Evolutionary conservation across 306 rosid genomes (phyloP), one percentile per base, ranked within the genome.

Genomic region (Acacia acuminata): DNA sequence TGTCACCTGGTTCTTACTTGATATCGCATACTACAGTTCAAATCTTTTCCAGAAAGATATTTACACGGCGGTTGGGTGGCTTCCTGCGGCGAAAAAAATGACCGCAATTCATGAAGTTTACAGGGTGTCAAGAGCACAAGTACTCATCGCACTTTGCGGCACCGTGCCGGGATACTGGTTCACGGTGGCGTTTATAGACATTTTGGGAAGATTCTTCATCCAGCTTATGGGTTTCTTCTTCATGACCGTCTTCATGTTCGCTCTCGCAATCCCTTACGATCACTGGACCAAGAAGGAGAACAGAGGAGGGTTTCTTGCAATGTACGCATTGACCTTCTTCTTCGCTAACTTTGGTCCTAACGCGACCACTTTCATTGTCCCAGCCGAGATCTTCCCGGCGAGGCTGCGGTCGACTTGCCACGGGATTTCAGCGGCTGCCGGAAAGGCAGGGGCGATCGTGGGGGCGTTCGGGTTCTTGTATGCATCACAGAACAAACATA

Each of bases 291-390:
- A 17, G 7, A 78, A 68, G 2, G 76, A 51, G 0, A 70, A 84
- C 86, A 73, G 64, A 17, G 24, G 75, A 0, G 81, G 88, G 20
- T 89, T 89, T 55, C 60, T 89, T 2, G 87, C 66, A 9, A 73
- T 89, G 75, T 89, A 89, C 24, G 85, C 81, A 0, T 53, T 85
- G 2, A 89, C 90, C 1, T 89, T 89, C 82, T 89, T 89, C 84
- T 89, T 89, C 43, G 92, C 90, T 17, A 89, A 87, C 15, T 87
- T 89, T 43, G 92, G 92, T 3, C 92, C 92, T 2, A 87, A 89
- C 15, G 51, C 79, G n/a, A 89, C 90, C 11, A 89, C 88, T 1
- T 89, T 71, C 19, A 19, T 71, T 3, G 76, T 71, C 22, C 76
- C 76, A 13, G 76, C 76, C 5, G 76, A 71, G 79, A 88, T 87